Base-by-base conservation (phyloP, 768 basidiomycete genomes). In the Russula olivacea region DNA sequence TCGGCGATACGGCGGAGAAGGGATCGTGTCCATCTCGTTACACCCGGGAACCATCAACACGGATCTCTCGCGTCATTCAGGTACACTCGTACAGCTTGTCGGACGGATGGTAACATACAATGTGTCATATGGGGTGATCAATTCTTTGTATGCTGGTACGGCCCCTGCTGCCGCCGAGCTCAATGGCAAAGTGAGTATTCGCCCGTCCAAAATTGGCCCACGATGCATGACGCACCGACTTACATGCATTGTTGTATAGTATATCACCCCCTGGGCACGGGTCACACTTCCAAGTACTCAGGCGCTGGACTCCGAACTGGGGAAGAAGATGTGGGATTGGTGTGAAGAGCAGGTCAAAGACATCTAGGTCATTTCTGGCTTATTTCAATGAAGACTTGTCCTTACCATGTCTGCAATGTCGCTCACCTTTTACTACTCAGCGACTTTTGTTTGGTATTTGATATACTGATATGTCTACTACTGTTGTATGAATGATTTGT, bases 21-120 rank as follows among this genome's bases (percentile, higher is more conserved):
- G 79, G 12, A 77, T 82, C 50, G 68, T 80, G 2, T 79, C 80
- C 0, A 73, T 72, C 1, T 70, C 79, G 2, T 53, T 81, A 30
- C 76, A 81, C 59, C 80, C 65, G 15, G 65, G 65, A 30, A 6
- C 19, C 11, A 57, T 67, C 52, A 12, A 66, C n/a, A 65, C 66
- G 32, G 66, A 67, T 54, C 60, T 67, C 12, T 0, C 52, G 49
- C 64, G 66, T 17, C 7, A 58, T 36, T 32, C 58, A 8, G 28
- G 25, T 38, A 32, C 21, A 2, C n/a, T 66, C 21, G 1, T 47
- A 5, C 47, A 52, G 54, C 25, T 28, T 9, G 1, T 55, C 28
- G 28, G 34, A 21, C 47, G 48, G 32, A 3, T 65, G 23, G 1
- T 52, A 12, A 17, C 45, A 23, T 59, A 68, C 25, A 19, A 58